Conservation (phyloP, 2,329 filamentous ascomycete genomes). For the Alternaria alternata region DNA sequence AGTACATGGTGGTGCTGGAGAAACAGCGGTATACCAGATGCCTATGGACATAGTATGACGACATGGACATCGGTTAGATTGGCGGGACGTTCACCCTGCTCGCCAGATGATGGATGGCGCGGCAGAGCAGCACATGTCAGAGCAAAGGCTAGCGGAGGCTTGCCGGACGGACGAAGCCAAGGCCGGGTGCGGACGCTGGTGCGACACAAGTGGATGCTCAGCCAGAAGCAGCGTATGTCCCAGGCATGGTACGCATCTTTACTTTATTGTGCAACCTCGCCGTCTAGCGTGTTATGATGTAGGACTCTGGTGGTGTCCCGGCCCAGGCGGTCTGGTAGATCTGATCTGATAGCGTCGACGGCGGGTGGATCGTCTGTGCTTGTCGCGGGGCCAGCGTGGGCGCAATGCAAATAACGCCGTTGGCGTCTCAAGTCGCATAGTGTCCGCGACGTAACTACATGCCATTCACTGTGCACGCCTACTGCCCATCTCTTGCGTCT, state of each 20-base stretch:
- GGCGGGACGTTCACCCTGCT: slow-evolving; percentile 10
- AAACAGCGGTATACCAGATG: not conserved
- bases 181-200: slow-evolving; percentile 5
- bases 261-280: slow-evolving; percentile 6
- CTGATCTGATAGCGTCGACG: slow-evolving; percentile 20
- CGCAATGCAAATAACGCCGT: slow-evolving; percentile 29
- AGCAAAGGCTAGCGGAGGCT: slow-evolving; percentile 16
- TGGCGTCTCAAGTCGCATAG: slow-evolving; percentile 22
- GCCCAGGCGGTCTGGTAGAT: slow-evolving; percentile 14
- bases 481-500: slow-evolving; percentile 1
- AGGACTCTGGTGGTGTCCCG: slow-evolving; percentile 2
- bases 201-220: not conserved
- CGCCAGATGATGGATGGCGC: not conserved
- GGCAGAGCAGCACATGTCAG: slow-evolving; percentile 14
- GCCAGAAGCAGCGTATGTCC: not conserved
- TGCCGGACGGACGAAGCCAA: slow-evolving; percentile 11
- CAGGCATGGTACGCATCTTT: slow-evolving; percentile 4
- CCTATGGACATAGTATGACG: not conserved
- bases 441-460: slow-evolving; percentile 16
- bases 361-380: slow-evolving; percentile 27
- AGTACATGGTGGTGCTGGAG: not conserved
- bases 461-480: slow-evolving; percentile 11
- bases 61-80: slow-evolving; percentile 10
- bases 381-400: slow-evolving; percentile 26
- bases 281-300: slow-evolving; percentile 7